Base-by-base conservation (phyloP, 345 rosid species). In the Populus pruinosa region DNA sequence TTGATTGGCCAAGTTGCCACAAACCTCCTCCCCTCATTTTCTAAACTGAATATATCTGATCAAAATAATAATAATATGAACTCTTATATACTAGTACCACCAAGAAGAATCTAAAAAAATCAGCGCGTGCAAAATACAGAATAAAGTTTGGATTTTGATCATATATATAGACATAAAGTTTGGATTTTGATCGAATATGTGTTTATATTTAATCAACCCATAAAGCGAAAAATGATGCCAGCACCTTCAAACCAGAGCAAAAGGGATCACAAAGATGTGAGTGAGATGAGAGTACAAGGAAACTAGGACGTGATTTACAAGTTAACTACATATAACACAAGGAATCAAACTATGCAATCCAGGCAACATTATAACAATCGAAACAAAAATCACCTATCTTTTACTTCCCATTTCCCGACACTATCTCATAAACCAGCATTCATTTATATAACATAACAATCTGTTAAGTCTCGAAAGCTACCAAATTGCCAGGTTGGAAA, bases 1-100 rank as follows among this genome's bases (percentile, higher is more conserved):
- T 84, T 65, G 95, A 93, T 83, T 92, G 99, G 65, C 99, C 97
- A 53, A 96, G 95, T 87, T 96, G 97, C 99, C 98, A 94, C 72
- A 96, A 83, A 78, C 91, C 86, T 72, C 89, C 94, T 80, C 98
- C 98, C 85, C 96, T 96, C 99, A 92, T 96, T 81, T 84, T 89
- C 78, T 71, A 68, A 66, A 67, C 29, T 69, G 71, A 50, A 80
- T 73, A 64, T 73, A 53, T 74, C 89, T 87, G 83, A 77, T 67
- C 62, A 38, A 81, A 76, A 16, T 27, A 85, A 67, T 18, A 59
- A 17, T 9, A 14, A 84, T 76, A 23, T 4, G 36, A 66, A 67
- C 64, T 50, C 10, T 70, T 70, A 18, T 35, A 50, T 29, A 55
- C 63, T 44, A 56, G 70, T 38, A 36, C 9, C 21, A 38, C 47